Percentiles rank a stretch among this genome's conserved stretches.
Evolutionary conservation across 352 stramenopile genomes (phyloP).

Genomic region (Phytopythium sindhum): DNA sequence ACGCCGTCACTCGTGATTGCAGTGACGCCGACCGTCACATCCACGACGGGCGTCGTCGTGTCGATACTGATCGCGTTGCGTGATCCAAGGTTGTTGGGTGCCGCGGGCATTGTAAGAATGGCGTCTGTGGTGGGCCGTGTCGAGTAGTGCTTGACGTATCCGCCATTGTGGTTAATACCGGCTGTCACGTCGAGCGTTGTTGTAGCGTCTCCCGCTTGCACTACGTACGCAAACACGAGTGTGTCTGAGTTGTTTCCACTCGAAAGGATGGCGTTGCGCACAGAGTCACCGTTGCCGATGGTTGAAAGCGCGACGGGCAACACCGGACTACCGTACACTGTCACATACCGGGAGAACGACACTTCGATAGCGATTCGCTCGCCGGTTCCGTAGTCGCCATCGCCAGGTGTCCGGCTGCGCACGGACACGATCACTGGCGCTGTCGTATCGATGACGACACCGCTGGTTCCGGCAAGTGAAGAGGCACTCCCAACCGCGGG

Average conservation of each 20-base stretch:
- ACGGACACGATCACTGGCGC: constrained; percentile 57
- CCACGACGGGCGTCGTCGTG: constrained; percentile 48
- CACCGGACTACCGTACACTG: constrained; percentile 58
- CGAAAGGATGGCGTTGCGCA: constrained; percentile 37
- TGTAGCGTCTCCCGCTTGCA: constrained; percentile 52
- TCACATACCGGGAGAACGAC: constrained; percentile 54
- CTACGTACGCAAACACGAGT: constrained; percentile 67
- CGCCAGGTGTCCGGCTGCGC: constrained; percentile 36
- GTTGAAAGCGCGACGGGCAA: constrained; percentile 41
- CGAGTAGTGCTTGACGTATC: constrained; percentile 70
- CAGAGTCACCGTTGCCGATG: constrained; percentile 31
- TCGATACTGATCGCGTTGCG: constrained; percentile 66
- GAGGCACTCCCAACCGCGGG: constrained; percentile 33
- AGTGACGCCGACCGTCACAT: constrained; percentile 54
- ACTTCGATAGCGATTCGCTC: constrained; percentile 62
- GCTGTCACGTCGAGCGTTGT: constrained; percentile 47
- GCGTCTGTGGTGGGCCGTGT: constrained; percentile 64
- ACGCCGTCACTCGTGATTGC: constrained; percentile 42
- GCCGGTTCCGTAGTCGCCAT: constrained; percentile 67
- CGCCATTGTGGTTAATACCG: constrained; percentile 54
- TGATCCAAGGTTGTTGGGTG: constrained; percentile 43
- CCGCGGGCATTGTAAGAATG: constrained; percentile 36
- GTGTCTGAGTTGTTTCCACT: constrained; percentile 70
- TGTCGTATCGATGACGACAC: constrained; percentile 68
- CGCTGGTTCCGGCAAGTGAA: constrained; percentile 49